Conservation (phyloP, 1,284 basidiomycete genomes). For the Malassezia pachydermatis region DNA sequence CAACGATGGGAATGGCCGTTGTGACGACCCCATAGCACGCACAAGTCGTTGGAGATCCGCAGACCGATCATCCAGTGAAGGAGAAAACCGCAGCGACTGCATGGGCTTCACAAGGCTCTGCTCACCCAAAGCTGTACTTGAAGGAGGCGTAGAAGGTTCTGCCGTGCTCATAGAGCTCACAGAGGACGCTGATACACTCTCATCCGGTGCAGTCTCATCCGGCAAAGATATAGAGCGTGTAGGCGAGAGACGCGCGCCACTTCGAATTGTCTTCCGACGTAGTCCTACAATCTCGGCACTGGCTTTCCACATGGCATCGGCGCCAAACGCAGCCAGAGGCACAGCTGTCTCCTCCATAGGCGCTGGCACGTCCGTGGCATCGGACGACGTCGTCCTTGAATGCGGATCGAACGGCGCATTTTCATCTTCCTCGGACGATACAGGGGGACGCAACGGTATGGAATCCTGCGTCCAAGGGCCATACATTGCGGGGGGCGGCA, state of each 20-base stretch:
- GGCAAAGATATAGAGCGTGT: conserved; percentile 2
- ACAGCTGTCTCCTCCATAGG: conserved; percentile 31
- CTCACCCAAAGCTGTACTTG: conserved; percentile 19
- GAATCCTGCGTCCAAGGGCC: too few relatives aligned
- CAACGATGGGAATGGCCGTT: conserved; percentile 12
- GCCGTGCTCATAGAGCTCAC: conserved; percentile 31
- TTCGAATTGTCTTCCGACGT: conserved; percentile 13
- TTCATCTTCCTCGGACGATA: too few relatives aligned
- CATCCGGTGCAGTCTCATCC: neutral
- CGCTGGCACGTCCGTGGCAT: neutral
- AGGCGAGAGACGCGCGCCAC: conserved; percentile 7
- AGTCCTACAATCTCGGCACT: conserved; percentile 30
- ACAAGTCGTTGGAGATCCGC: conserved; percentile 14
- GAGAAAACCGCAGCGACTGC: conserved; percentile 17
- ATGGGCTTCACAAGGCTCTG: conserved; percentile 20
- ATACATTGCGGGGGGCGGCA: too few relatives aligned
- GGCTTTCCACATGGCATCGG: conserved; percentile 40
- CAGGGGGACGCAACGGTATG: too few relatives aligned
- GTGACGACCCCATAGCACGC: conserved; percentile 11
- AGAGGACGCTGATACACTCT: conserved; percentile 16
- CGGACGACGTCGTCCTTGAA: neutral
- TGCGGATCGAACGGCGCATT: too few relatives aligned
- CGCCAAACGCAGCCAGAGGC: conserved; percentile 35
- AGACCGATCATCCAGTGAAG: conserved; percentile 11
- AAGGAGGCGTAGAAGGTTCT: conserved; percentile 36